A percentile compares a stretch with the other conserved stretches of the same genome.
phyloP scores from a whole-genome alignment of 1,139 yeast species.

The Geotrichum aggregatum region DNA sequence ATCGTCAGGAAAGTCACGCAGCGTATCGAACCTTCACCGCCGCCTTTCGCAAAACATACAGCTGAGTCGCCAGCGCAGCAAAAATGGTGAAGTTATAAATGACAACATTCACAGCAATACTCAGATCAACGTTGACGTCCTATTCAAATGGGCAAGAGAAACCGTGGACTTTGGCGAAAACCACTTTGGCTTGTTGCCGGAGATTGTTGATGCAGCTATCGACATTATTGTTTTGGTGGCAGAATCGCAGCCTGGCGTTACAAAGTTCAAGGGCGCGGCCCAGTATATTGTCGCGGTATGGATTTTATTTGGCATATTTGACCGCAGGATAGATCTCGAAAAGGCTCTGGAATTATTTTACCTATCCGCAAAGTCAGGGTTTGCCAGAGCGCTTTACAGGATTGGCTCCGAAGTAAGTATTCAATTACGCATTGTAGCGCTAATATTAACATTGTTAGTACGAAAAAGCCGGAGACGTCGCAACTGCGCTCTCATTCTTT shows the following conservation, averaged over 20 bases:
- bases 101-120: constrained; percentile 9
- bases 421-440: too few species aligned
- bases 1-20: not conserved
- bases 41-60: constrained; percentile 20
- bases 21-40: constrained; percentile 17
- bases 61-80: constrained; percentile 11
- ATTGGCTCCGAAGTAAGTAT: constrained; percentile 32
- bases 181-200: constrained; percentile 31
- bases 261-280: constrained; percentile 33
- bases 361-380: constrained; percentile 35
- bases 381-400: constrained; percentile 38
- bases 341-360: constrained; percentile 34
- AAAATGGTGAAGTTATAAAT: constrained; percentile 5
- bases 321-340: constrained; percentile 23
- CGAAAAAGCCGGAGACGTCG: constrained; percentile 23
- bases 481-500: constrained; percentile 21
- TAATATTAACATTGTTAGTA: constrained; percentile 15
- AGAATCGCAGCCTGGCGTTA: constrained; percentile 22
- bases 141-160: constrained; percentile 38
- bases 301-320: constrained; percentile 34
- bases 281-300: constrained; percentile 35
- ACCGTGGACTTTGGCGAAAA: constrained; percentile 34
- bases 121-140: constrained; percentile 18
- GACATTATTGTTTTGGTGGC: constrained; percentile 30
- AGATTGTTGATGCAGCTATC: constrained; percentile 30